phyloP scores from a whole-genome alignment of 2,329 filamentous ascomycete species.

The Epichloe coenophiala region DNA sequence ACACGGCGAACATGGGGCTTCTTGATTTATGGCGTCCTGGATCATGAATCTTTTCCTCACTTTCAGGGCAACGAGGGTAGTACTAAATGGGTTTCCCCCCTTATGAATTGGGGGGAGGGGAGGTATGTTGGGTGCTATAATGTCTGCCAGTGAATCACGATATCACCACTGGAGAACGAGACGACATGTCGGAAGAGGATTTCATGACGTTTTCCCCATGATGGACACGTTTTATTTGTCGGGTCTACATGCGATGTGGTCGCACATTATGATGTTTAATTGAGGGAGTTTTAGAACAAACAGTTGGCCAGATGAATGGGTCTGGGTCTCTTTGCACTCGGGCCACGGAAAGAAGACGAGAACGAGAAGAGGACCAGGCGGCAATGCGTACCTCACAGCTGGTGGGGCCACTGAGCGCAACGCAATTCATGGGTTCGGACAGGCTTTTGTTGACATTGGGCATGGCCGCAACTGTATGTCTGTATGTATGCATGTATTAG shows the following conservation, averaged over 20 bases:
- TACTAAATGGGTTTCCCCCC: not conserved
- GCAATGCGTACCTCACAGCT: not conserved
- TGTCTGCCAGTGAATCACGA: not conserved
- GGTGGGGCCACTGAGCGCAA: not conserved
- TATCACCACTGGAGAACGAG: not conserved
- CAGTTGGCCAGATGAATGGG: too few relatives aligned
- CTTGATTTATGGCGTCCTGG: constrained; percentile 2
- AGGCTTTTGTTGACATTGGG: not conserved
- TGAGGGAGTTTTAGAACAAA: not conserved
- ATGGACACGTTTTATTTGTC: not conserved
- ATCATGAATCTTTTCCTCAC: not conserved
- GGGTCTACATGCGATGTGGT: not conserved
- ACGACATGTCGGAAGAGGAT: not conserved
- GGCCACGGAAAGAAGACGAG: too few relatives aligned
- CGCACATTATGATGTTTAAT: not conserved
- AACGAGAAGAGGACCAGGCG: not conserved
- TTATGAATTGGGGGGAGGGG: not conserved
- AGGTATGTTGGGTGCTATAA: not conserved
- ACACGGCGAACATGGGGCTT: constrained; percentile 1
- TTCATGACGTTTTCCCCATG: not conserved
- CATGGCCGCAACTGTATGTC: too few relatives aligned
- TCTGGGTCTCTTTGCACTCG: not conserved
- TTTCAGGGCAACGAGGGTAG: not conserved
- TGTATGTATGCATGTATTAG: not conserved
- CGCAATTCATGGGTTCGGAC: not conserved